Base-by-base conservation (phyloP, 768 basidiomycete species). In the Lactarius tabidus region DNA sequence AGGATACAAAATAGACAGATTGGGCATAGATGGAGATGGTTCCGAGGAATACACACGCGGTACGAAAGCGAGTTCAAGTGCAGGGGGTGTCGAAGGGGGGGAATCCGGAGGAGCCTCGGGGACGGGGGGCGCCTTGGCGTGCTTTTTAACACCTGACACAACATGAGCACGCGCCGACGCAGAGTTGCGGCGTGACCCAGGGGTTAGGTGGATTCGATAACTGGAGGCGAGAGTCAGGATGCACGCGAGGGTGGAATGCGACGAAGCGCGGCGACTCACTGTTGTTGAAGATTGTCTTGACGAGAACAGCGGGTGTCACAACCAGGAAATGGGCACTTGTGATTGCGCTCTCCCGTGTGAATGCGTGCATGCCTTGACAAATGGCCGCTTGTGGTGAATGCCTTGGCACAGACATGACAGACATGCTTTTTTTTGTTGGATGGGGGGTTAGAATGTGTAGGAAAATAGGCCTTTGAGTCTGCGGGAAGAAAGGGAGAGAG, bases 301-400 rank as follows among this genome's bases (percentile, higher is more conserved):
- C 93, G 80, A 14, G 91, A 93, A 70, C 94, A 95, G 20, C 90
- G 82, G 1, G 93, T 95, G 71, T 94, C 91, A 74, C 93, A 96
- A 28, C 93, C 93, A n/a, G 94, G 93, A 78, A 93, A 95, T 38
- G 94, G 93, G 72, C 93, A 96, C 65, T 87, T 90, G 79, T 95
- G 91, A 76, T 95, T 94, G 67, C 91, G 83, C 72, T 95, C 93
- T 45, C 93, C 93, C 18, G 93, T 95, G 77, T 95, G 93, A 15
- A 94, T 89, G 62, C 92, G 81, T n/a, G 89, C 82, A 73, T 95
- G 93, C 55, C 93, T 84, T 1, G 93, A 90, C 23, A 95, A 82
- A 74, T 95, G 93, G 20, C 93, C 94, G 66, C 88, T 89, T 29
- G 93, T 95, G 60, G 91, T 92, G 76, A 95, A 95, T 1, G 84